A percentile compares a stretch with the other conserved stretches of the same genome.
phyloP scores from a whole-genome alignment of 345 rosid genomes.

The Arabis hirsuta region DNA sequence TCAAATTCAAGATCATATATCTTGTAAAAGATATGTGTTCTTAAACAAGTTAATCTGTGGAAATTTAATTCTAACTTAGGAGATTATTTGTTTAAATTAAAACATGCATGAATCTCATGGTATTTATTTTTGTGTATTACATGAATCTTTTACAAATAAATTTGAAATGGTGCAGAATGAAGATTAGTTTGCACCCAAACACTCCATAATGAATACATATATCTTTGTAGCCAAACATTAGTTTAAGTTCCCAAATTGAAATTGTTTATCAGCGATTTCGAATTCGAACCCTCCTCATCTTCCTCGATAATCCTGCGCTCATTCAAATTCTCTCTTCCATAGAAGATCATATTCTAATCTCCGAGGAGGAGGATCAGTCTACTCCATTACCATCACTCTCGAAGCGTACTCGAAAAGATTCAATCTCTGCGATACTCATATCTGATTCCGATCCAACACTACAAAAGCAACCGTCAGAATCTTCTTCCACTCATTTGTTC shows the following conservation, averaged over 20 bases:
- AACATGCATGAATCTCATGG: too few relatives aligned
- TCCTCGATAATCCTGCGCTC: constrained; percentile 41
- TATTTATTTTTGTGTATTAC: too few relatives aligned
- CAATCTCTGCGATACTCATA: constrained; percentile 29
- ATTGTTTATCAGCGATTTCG: neutral
- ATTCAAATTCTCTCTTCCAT: constrained; percentile 24
- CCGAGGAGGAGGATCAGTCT: constrained; percentile 41
- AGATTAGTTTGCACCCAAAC: too few relatives aligned
- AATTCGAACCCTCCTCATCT: constrained; percentile 14
- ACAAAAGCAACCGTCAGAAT: constrained; percentile 43
- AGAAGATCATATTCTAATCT: constrained; percentile 41
- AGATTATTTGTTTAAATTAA: too few relatives aligned
- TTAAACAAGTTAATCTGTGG: too few relatives aligned
- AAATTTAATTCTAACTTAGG: too few relatives aligned
- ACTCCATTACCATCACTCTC: constrained; percentile 42
- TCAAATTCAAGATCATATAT: too few relatives aligned
- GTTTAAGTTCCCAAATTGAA: neutral
- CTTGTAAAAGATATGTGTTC: too few relatives aligned
- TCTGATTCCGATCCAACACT: constrained; percentile 46
- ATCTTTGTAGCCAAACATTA: constrained; percentile 21
- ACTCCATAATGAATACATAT: neutral
- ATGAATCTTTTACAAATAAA: too few relatives aligned
- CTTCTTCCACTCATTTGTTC: constrained; percentile 46
- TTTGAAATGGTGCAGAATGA: too few relatives aligned
- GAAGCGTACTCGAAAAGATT: constrained; percentile 34